Evolutionary conservation across 2,329 filamentous ascomycete species (phyloP).

Genomic region (Pyricularia pennisetigena): DNA sequence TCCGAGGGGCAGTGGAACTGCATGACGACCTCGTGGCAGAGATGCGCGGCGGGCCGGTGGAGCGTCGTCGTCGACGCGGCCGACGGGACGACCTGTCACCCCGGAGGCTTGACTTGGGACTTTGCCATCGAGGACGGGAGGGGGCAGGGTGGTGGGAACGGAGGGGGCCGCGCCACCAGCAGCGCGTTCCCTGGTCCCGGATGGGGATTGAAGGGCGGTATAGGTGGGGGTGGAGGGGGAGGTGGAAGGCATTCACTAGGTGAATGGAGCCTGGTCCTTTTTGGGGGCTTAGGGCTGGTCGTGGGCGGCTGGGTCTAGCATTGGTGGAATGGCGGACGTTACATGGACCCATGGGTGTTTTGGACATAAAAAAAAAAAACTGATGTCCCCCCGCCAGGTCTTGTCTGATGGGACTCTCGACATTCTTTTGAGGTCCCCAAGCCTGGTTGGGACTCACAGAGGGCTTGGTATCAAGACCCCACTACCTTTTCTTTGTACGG

Average conservation of each 20-base stretch:
- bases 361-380: too few species aligned
- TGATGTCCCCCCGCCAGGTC: neutral
- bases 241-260: neutral
- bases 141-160: neutral
- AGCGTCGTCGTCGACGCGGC: conserved; percentile 31
- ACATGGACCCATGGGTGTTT: neutral
- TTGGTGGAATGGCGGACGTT: neutral
- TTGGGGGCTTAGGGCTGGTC: neutral
- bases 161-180: neutral
- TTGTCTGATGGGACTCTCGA: neutral
- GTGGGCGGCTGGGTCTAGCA: neutral
- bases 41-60: conserved; percentile 38
- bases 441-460: neutral
- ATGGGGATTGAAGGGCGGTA: neutral
- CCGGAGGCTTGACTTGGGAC: conserved; percentile 29
- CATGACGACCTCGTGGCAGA: conserved; percentile 37
- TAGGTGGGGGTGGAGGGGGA: neutral
- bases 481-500: neutral
- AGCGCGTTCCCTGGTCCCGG: neutral
- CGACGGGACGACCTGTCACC: conserved; percentile 33
- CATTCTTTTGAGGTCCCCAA: neutral
- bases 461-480: neutral
- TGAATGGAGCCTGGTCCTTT: neutral
- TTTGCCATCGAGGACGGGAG: conserved; percentile 13
- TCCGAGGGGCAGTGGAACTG: conserved; percentile 46